Evolutionary conservation across 2,329 filamentous ascomycete species (phyloP), one percentile per base, ranked within the genome.

Genomic region (Exserohilum turcica): DNA sequence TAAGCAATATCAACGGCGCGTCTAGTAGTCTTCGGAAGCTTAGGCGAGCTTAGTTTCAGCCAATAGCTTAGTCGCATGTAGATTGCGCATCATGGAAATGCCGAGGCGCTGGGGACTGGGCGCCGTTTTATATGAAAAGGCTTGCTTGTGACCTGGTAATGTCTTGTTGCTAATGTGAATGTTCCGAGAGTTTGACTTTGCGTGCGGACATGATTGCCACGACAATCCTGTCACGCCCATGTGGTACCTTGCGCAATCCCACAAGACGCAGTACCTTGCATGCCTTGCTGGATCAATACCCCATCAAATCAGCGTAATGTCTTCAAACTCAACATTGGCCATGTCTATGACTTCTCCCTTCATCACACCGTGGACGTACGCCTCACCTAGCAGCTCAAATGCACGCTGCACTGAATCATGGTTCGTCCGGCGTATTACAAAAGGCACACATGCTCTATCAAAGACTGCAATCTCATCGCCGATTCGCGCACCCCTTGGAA

Each of bases 1-100:
- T 66, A 65, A 65, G 57, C 58, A 67, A 65, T 69, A 57, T 68
- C 37, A 48, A 59, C 60, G 52, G 45, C 28, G 49, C 55, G 52
- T 53, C 51, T 54, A 63, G 65, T 19, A 35, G 61, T 65, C 57
- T 61, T 54, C 15, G 38, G 19, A 12, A 37, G 32, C 33, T 40
- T 65, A 64, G 64, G 65, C 63, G 63, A 67, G 53, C 18, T 32
- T 27, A 33, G n/a, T 7, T 24, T 46, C 48, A 50, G 44, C 64
- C 61, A 67, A 65, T 67, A 50, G 57, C 48, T 46, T 36, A 36
- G 59, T 44, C 38, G 47, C 16, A 38, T 6, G 38, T 59, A 65
- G 3, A 64, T 61, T 54, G 45, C 28, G 31, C n/a, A 37, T 12
- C 46, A n/a, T n/a, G 15, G 4, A 9, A 4, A 32, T n/a, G 37